These are phyloP conservation scores for Populus hybrid DNA, from an alignment of 441 rosid species.

Conservation along the genomic window DNA sequence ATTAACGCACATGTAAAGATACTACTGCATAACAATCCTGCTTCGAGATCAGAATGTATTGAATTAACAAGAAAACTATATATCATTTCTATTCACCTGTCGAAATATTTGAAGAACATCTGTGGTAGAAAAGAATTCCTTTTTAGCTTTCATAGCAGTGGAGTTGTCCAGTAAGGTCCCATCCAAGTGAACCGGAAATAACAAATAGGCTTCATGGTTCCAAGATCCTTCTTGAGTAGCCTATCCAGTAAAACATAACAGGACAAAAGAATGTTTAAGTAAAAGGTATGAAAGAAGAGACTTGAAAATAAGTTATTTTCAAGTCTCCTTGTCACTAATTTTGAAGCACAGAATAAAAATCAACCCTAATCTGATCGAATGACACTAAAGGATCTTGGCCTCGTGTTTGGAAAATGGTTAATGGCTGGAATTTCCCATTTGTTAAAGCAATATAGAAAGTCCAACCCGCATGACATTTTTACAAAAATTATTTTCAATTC, in stretches of 20 bases:
- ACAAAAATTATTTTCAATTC: not conserved
- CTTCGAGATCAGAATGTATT: not conserved
- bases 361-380: not conserved
- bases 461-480: not conserved
- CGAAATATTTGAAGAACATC: conserved; percentile 90
- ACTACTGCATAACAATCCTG: not conserved
- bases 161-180: conserved; percentile 91
- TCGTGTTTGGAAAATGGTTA: not conserved
- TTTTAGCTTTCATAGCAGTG: conserved; percentile 68
- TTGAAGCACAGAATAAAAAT: not conserved
- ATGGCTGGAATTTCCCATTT: not conserved
- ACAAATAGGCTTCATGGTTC: conserved; percentile 93
- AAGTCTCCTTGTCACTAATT: not conserved
- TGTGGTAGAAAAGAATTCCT: conserved; percentile 74
- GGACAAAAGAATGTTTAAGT: not conserved
- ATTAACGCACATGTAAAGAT: not conserved
- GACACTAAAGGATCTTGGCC: not conserved
- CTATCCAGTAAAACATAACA: conserved; percentile 34
- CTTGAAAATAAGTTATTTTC: not conserved
- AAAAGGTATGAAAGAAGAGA: not conserved
- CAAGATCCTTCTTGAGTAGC: conserved; percentile 63
- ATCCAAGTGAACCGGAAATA: conserved; percentile 95
- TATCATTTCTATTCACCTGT: conserved; percentile 51
- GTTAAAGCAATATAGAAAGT: not conserved
- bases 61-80: conserved; percentile 6